Base-by-base conservation (phyloP, 495 filamentous ascomycete genomes). In the Chaetomidium leptoderma region DNA sequence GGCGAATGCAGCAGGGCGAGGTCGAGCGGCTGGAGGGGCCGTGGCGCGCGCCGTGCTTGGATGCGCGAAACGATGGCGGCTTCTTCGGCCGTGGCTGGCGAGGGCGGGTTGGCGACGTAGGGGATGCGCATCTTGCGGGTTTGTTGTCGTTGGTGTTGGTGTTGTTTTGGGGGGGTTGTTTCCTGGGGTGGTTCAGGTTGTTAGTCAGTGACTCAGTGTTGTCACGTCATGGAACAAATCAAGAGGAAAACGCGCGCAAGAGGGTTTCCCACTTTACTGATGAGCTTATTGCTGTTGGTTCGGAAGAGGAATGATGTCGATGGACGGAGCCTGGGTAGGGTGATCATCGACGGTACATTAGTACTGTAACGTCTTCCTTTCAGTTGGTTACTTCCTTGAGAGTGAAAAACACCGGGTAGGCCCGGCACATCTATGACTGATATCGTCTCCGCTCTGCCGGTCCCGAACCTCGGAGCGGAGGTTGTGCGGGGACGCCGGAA, bases 1-100 rank as follows among this genome's bases (percentile, higher is more conserved):
- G 84, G 88, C 8, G 84, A 80, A 74, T 92, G 89, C 4, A 92
- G 76, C 8, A 92, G 81, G 1, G 89, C 74, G 6, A 85, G 82
- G 71, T 93, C 89, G 11, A 91, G 79, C 0, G 83, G 77, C 43
- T 89, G 82, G 11, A 92, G 80, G 0, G 81, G 81, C 23, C 82
- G 79, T 13, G 85, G 80, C 1, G 75, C 77, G 23, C 87, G 83
- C 27, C 88, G 84, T 23, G 81, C 81, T 33, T 76, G 74, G 54
- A 90, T 81, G 57, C 80, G 82, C 32, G 71, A 51, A 27, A 90
- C 72, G 57, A 91, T 85, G 30, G 76, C 80, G 8, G 77, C 72
- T 2, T 81, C 70, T n/a, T 69, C 62, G 39, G 77, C 71, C 7
- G 79, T 67, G 6, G 72, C 63, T 6, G 84, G 68, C 2, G 69